phyloP scores from a whole-genome alignment of 1,139 yeast species.

The Taphrina pruni region DNA sequence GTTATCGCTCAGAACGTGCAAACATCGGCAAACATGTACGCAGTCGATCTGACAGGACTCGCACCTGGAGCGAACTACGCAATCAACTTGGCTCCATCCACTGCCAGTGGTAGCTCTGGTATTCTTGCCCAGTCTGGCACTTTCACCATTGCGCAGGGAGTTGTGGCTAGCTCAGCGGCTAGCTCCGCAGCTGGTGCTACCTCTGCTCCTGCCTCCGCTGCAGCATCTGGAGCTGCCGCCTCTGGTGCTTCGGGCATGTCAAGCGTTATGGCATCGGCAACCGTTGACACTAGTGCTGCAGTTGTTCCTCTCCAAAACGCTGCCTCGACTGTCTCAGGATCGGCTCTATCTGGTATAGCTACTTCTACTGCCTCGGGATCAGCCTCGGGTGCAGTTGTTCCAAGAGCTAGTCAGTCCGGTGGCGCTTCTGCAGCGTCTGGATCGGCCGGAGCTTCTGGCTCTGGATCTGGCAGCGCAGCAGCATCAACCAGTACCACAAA shows the following conservation, averaged over 20 bases:
- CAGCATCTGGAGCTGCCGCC: slow-evolving; percentile 1
- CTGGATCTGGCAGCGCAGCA: slow-evolving; percentile 3
- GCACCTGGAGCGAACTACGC: slow-evolving; percentile 35
- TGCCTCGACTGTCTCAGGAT: background rate
- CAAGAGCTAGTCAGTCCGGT: background rate
- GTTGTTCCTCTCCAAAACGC: background rate
- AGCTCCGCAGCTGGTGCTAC: background rate
- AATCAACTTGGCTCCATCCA: slow-evolving; percentile 28
- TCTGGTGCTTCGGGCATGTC: slow-evolving; percentile 7
- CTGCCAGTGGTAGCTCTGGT: slow-evolving; percentile 24
- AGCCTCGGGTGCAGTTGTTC: slow-evolving; percentile 9
- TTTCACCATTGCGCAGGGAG: slow-evolving; percentile 27
- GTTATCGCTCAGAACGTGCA: slow-evolving; percentile 28
- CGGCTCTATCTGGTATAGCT: slow-evolving; percentile 3
- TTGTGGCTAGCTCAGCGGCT: slow-evolving; percentile 7
- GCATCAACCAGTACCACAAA: slow-evolving; percentile 3
- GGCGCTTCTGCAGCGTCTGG: slow-evolving; percentile 2
- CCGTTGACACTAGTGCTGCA: background rate
- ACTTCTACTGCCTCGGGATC: slow-evolving; percentile 2
- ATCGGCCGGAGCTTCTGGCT: slow-evolving; percentile 15
- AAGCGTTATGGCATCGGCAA: slow-evolving; percentile 1
- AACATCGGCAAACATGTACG: slow-evolving; percentile 12
- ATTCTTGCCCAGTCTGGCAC: slow-evolving; percentile 39
- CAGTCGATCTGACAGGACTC: slow-evolving; percentile 23
- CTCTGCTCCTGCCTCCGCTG: slow-evolving; percentile 1